Conservation (phyloP, 2,329 filamentous ascomycete species). For the Epichloe brachyelytri region DNA sequence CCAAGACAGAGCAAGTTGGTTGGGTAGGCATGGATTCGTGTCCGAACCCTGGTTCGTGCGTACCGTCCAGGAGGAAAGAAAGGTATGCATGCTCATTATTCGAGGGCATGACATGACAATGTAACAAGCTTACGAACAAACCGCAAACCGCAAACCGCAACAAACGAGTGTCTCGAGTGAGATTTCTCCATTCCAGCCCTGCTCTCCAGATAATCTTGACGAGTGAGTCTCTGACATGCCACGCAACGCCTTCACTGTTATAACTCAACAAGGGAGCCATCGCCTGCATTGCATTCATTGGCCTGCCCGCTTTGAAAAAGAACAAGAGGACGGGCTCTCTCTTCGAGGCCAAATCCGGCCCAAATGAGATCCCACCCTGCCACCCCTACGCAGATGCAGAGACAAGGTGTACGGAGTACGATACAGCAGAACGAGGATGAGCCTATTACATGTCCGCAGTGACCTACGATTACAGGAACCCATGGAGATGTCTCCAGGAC, state of each 20-base stretch:
- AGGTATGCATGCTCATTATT: not conserved
- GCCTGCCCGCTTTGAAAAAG: too few species aligned
- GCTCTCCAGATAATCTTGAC: not conserved
- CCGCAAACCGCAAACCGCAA: not conserved
- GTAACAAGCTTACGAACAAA: not conserved
- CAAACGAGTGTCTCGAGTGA: not conserved
- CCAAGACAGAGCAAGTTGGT: slow-evolving; percentile 2
- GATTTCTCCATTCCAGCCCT: not conserved
- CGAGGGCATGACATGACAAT: not conserved
- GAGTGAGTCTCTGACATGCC: too few species aligned
- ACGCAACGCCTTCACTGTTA: too few species aligned
- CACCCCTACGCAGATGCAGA: not conserved
- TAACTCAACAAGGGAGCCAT: too few species aligned
- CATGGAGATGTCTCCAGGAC: too few species aligned
- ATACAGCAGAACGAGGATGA: not conserved
- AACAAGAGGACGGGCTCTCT: not conserved
- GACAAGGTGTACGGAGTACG: not conserved
- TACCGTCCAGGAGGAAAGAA: not conserved
- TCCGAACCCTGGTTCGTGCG: slow-evolving; percentile 1
- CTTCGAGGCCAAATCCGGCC: not conserved
- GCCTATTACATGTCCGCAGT: not conserved
- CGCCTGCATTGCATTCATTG: too few species aligned
- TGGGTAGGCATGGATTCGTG: not conserved
- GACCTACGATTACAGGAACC: not conserved
- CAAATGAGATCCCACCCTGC: not conserved